Percentiles rank a stretch among this genome's conserved stretches.
phyloP scores from a whole-genome alignment of 1,139 yeast species.

The Yamadazyma oceani region DNA sequence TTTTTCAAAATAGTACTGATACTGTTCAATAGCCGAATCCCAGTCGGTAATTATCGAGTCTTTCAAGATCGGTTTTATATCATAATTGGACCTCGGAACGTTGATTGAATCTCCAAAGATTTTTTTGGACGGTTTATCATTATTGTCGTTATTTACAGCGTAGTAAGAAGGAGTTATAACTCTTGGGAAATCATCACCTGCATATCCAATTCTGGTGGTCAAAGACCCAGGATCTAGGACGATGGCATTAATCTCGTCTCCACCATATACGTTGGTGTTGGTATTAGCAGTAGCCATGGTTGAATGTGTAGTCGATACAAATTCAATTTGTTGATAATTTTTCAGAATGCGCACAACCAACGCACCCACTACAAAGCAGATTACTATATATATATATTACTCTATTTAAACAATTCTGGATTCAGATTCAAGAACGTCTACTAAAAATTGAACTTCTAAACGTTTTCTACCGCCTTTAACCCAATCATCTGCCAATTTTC shows the following conservation, averaged over 20 bases:
- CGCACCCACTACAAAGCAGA: too few relatives aligned
- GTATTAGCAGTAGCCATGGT: slow-evolving; percentile 13
- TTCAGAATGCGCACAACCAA: not conserved
- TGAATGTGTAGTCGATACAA: too few relatives aligned
- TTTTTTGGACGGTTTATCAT: slow-evolving; percentile 13
- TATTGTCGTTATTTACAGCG: slow-evolving; percentile 21
- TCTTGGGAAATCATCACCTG: slow-evolving; percentile 92
- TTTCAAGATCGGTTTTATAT: slow-evolving; percentile 57
- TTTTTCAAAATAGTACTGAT: slow-evolving; percentile 50
- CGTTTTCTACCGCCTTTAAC: slow-evolving; percentile 84
- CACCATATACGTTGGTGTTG: slow-evolving; percentile 39
- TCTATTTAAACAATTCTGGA: slow-evolving; percentile 34
- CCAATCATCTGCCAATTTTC: slow-evolving; percentile 91
- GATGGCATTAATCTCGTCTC: slow-evolving; percentile 86
- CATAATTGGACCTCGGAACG: slow-evolving; percentile 52
- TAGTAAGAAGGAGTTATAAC: slow-evolving; percentile 68
- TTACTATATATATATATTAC: slow-evolving; percentile 1
- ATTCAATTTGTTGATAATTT: not conserved
- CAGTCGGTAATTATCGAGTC: slow-evolving; percentile 67
- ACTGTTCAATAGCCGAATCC: slow-evolving; percentile 74
- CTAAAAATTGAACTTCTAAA: slow-evolving; percentile 80
- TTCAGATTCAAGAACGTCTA: slow-evolving; percentile 64
- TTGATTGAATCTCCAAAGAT: slow-evolving; percentile 59
- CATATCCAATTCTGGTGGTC: slow-evolving; percentile 82
- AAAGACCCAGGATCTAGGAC: slow-evolving; percentile 91